Evolutionary conservation across 1,139 yeast genomes (phyloP).

Genomic region (Kodamaea alishanica): DNA sequence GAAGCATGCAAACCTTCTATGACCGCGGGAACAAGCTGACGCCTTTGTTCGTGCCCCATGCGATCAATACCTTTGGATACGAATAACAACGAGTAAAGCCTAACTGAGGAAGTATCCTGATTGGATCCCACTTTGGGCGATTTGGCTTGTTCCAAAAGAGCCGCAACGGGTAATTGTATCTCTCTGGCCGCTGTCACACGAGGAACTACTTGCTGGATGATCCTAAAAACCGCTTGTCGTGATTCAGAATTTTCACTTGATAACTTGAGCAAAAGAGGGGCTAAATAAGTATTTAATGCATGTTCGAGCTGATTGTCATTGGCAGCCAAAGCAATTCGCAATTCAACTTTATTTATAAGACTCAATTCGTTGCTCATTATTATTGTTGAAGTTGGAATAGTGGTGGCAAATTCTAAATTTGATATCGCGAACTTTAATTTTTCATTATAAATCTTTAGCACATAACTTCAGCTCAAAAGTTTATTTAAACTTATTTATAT

Average conservation of each 20-base stretch:
- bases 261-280: conserved; percentile 76
- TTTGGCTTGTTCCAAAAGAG: conserved; percentile 62
- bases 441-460: too few species aligned
- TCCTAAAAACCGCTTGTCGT: conserved; percentile 61
- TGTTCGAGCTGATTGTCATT: conserved; percentile 62
- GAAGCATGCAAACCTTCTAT: conserved; percentile 43
- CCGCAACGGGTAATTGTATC: conserved; percentile 58
- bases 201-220: conserved; percentile 64
- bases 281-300: conserved; percentile 58
- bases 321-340: conserved; percentile 75
- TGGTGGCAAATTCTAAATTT: conserved; percentile 9
- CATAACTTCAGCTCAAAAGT: too few species aligned
- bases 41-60: conserved; percentile 31
- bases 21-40: conserved; percentile 44
- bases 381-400: not conserved
- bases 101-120: conserved; percentile 50
- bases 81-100: conserved; percentile 63
- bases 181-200: conserved; percentile 57
- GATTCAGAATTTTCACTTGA: conserved; percentile 70
- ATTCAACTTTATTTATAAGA: conserved; percentile 72
- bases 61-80: conserved; percentile 64
- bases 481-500: too few species aligned
- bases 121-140: conserved; percentile 43
- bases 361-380: conserved; percentile 52
- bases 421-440: not conserved